A percentile compares a stretch with the other conserved stretches of the same genome.
Evolutionary conservation across 202 grass and related monocot species (phyloP).

Genomic region (Bolboschoenoplectus hybrid): DNA sequence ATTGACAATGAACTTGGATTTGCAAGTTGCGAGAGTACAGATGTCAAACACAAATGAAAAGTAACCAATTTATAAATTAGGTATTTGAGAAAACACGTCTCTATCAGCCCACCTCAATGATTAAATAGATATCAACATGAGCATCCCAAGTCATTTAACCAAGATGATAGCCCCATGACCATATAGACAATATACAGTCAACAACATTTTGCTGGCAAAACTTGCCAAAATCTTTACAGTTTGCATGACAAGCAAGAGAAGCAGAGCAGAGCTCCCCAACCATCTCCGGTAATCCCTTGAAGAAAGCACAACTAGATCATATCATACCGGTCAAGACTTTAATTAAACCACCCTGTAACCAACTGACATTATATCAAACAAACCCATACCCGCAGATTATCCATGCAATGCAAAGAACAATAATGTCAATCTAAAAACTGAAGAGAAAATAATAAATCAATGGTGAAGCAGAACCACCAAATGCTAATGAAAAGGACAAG

Average conservation of each 20-base stretch:
- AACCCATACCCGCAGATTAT: neutral
- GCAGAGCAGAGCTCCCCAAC: neutral
- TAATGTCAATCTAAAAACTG: neutral
- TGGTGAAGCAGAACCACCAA: neutral
- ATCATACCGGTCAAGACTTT: neutral
- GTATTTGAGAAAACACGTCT: too few species aligned
- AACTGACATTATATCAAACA: neutral
- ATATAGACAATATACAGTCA: too few species aligned
- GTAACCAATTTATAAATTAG: too few species aligned
- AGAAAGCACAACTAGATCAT: neutral
- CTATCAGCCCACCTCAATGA: too few species aligned
- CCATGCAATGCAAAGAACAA: neutral
- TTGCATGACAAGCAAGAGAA: neutral
- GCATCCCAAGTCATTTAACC: too few species aligned
- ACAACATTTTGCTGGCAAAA: too few species aligned
- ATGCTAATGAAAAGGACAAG: slow-evolving; percentile 3
- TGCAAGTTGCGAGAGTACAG: too few species aligned
- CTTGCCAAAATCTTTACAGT: too few species aligned
- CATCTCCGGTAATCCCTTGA: neutral
- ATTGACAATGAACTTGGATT: too few species aligned
- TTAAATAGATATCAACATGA: too few species aligned
- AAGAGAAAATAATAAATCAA: neutral
- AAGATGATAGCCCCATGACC: too few species aligned
- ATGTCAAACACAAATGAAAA: too few species aligned
- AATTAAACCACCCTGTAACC: neutral